Evolutionary conservation across 768 basidiomycete species (phyloP), one percentile per base, ranked within the genome.

Genomic region (Tulasnella sp.): DNA sequence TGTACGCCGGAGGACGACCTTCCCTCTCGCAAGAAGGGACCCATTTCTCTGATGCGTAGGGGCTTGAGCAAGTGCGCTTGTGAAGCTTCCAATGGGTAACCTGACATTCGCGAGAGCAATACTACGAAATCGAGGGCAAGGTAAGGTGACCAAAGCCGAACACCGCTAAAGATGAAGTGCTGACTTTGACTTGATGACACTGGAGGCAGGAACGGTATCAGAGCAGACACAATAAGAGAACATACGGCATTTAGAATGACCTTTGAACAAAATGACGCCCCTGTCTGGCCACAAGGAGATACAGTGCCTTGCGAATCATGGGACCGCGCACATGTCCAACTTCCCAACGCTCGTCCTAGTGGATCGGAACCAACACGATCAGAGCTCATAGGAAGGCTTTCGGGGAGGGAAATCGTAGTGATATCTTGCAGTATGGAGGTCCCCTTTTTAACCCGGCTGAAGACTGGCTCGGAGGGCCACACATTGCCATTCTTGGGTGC

Each of bases 81-180:
- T 87, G 86, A 5, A 81, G 78, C 44, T 82, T 82, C 86, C 86
- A 88, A 79, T 87, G 85, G 23, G 77, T 79, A 18, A 76, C 81
- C 79, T 87, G 87, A 75, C 87, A 87, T 44, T 84, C 86, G 86
- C 35, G 39, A 39, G 71, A 72, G 35, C 71, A 72, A 18, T 72
- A 42, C 71, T 72, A 23, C 10, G 15, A 32, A 39, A 42, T 23
- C 10, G 37, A 72, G 11, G 9, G 44, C 3, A 5, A 9, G 13
- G n/a, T 40, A 0, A n/a, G 71, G n/a, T 37, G 35, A 26, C 15
- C 10, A 5, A n/a, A 32, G 13, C 61, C n/a, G 3, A n/a, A 42
- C 9, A 20, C 3, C 18, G 37, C 37, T 5, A 40, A 16, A n/a
- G n/a, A 71, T 16, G 9, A 39, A 9, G 18, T 29, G 7, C 37